Base-by-base conservation (phyloP, 768 basidiomycete genomes). In the Suillus americanus region DNA sequence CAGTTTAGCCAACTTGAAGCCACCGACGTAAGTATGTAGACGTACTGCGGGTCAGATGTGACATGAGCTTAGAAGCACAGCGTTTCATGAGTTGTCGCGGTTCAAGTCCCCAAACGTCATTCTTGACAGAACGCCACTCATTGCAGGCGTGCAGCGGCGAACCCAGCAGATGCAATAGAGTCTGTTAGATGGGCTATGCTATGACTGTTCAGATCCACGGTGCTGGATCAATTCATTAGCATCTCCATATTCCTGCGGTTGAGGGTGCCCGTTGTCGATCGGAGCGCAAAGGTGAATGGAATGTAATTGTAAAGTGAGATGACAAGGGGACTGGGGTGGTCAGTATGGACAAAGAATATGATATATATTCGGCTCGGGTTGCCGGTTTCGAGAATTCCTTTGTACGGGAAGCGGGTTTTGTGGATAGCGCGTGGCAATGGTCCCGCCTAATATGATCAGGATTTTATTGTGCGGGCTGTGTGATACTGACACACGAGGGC, bases 211-310 rank as follows among this genome's bases (percentile, higher is more conserved):
- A 57, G 55, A 57, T 55, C 54, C 35, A 13, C 12, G n/a, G 20
- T 33, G n/a, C 33, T 37, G 35, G 37, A 56, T 56, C 54, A 57
- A 30, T 16, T 57, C 55, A n/a, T 55, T n/a, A n/a, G 30, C 33
- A 55, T 37, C 33, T 7, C 33, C 54, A 40, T 25, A 28, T 18
- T 10, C 23, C 57, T 59, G 57, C 25, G 57, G 57, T 41, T n/a
- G 57, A 59, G 57, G 57, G 57, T 59, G 55, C 37, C 37, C 55
- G 37, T 23, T 38, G 14, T 16, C 37, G 38, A 40, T 59, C 56
- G 56, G 7, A 23, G 55, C 37, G n/a, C 55, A 56, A 14, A 56
- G 12, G 48, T 7, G 55, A 37, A 37, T 38, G 55, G 54, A 54
- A 35, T 10, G 8, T n/a, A 33, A 12, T 14, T 30, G 18, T 23